Conservation (phyloP, 768 basidiomycete genomes). For the Suillus tomentosus region DNA sequence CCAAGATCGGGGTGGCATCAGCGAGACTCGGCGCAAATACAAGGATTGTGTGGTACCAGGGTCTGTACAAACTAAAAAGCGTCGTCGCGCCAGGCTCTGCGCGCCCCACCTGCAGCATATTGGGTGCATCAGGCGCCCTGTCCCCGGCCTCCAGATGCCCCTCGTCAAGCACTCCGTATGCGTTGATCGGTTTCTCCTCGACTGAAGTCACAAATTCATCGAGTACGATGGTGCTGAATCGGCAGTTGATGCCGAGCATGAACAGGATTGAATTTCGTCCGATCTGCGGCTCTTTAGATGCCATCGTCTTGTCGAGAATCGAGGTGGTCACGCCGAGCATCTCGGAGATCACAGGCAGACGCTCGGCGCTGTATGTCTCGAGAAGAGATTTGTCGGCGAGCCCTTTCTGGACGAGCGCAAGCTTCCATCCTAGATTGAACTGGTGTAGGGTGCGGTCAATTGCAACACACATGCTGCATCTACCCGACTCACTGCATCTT, state of each 20-base stretch:
- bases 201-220: slow-evolving; percentile 21
- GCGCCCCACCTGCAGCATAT: slow-evolving; percentile 19
- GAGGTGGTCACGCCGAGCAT: slow-evolving; percentile 39
- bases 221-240: slow-evolving; percentile 26
- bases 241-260: slow-evolving; percentile 31
- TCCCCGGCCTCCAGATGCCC: slow-evolving; percentile 42
- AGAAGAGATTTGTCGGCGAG: slow-evolving; percentile 37
- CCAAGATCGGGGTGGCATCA: slow-evolving; percentile 8
- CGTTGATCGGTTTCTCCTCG: slow-evolving; percentile 4
- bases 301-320: not conserved
- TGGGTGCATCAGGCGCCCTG: slow-evolving; percentile 47
- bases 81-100: slow-evolving; percentile 9
- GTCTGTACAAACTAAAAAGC: slow-evolving; percentile 32
- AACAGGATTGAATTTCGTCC: not conserved
- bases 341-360: slow-evolving; percentile 42
- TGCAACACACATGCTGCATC: slow-evolving; percentile 12
- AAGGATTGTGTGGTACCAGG: slow-evolving; percentile 31
- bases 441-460: slow-evolving; percentile 12
- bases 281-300: not conserved
- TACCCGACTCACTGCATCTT: slow-evolving; percentile 27
- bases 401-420: slow-evolving; percentile 40
- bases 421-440: slow-evolving; percentile 46
- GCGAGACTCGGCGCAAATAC: slow-evolving; percentile 26
- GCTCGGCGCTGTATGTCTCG: slow-evolving; percentile 41
- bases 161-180: slow-evolving; percentile 16